Base-by-base conservation (phyloP, 805 yeast species). In the Candida chauliodis region DNA sequence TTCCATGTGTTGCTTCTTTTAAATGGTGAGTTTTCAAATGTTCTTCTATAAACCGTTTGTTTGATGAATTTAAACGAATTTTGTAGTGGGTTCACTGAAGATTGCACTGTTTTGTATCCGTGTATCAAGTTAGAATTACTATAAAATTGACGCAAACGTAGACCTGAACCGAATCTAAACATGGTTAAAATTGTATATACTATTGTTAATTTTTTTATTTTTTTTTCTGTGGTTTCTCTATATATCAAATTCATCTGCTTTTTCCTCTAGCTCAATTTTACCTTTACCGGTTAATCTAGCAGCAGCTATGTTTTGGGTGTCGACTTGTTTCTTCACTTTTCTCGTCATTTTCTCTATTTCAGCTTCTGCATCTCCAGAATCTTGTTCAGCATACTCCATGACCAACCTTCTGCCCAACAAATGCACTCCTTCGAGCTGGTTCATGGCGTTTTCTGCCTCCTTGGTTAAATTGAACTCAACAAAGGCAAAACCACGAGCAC, bases 401-500 rank as follows among this genome's bases (percentile, higher is more conserved):
- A 91, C 96, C 48, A 93, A 71, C 48, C 96, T 76, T 67, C 99
- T 84, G 23, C 99, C 99, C 36, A 93, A 74, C 65, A 93, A 82
- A 74, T 93, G 99, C 2, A 95, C 96, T 44, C 99, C 99, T 57
- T 82, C 84, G 47, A 93, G 75, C 57, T 90, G 91, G 51, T 83
- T 81, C 91, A 93, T 84, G 10, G 98, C 99, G 55, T 73, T 79
- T 57, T 84, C 95, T 1, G 99, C 97, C 61, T 93, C 99, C 59
- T 87, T 63, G 16, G 86, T 74, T 28, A 93, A 68, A 8, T 84
- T 69, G 56, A 84, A 93, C 63, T 93, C 99, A 32, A 95, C 96
- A 60, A 93, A 93, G 0, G 98, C 99, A 70, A 93, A 93, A 58
- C 99, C 99, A 58, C 99, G 80, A 9, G 97, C 95, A 25, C 88